Base-by-base conservation (phyloP, 257 asterid genomes). In the Galeopsis tetrahit region DNA sequence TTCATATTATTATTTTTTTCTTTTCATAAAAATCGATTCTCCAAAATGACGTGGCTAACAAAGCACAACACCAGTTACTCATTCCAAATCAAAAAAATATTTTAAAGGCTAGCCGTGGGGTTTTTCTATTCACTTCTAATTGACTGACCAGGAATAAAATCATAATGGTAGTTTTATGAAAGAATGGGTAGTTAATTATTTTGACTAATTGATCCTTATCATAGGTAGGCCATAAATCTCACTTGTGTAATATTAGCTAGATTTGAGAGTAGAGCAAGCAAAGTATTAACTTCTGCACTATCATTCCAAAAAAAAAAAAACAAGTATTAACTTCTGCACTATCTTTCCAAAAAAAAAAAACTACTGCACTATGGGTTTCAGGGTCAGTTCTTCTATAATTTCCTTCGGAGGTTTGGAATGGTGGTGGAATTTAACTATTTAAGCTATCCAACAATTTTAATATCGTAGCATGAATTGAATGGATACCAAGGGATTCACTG, bases 1-100 rank as follows among this genome's bases (percentile, higher is more conserved):
- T 60, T 60, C 35, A n/a, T 1, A 44, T 53, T 7, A 36, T n/a
- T 35, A 6, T 31, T 38, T 40, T 7, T 5, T n/a, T 4, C 34
- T 3, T 15, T 0, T 7, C n/a, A 21, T 21, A 21, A 32, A 59
- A 69, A 43, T 33, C 13, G 34, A 33, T 31, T 56, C 67, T 56
- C 31, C 55, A 57, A 35, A 70, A 13, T 57, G 66, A 70, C 7
- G 7, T 8, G 38, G 34, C 59, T 51, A 60, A 60, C 40, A 39
- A 60, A 46, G 32, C 10, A 36, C 15, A 44, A 17, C 31, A 58
- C 34, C 39, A 46, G 52, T 67, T 21, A 52, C 34, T 5, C 17
- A 34, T 15, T 14, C 28, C 28, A 21, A 21, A 21, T 21, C 28
- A 21, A 66, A 17, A 31, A 44, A 34, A 58, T 33, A 66, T 43